Evolutionary conservation across 2,329 filamentous ascomycete genomes (phyloP).

Genomic region (Colletotrichum echinochloae): DNA sequence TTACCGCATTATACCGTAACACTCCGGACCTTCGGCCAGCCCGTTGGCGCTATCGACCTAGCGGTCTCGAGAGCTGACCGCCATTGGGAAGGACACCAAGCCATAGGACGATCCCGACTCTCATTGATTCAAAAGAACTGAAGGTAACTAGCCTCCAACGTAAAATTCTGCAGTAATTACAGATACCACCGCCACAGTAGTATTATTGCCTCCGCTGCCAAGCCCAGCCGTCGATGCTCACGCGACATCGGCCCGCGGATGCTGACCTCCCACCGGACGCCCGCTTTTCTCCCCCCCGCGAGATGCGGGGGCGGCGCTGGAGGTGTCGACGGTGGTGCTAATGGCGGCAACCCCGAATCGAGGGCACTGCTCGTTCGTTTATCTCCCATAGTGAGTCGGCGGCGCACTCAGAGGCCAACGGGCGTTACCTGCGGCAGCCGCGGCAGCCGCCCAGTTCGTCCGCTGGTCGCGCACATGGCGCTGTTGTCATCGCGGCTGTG

Average conservation of each 20-base stretch:
- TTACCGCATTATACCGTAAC: not conserved
- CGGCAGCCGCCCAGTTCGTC: not conserved
- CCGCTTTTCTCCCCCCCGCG: not conserved
- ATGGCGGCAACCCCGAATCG: not conserved
- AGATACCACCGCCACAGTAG: not conserved
- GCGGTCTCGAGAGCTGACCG: not conserved
- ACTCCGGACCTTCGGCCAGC: not conserved
- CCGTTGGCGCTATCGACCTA: not conserved
- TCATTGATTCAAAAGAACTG: too few relatives aligned
- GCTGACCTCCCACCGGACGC: not conserved
- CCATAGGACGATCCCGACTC: not conserved
- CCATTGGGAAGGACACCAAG: not conserved
- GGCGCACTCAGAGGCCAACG: not conserved
- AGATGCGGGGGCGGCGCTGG: not conserved
- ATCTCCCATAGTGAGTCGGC: not conserved
- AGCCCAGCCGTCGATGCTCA: not conserved
- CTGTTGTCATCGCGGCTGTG: too few relatives aligned
- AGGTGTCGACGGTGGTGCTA: not conserved
- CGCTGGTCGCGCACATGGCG: not conserved
- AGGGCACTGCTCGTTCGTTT: not conserved
- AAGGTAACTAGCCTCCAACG: not conserved
- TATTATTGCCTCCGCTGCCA: not conserved
- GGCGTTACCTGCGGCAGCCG: not conserved
- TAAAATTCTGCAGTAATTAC: not conserved
- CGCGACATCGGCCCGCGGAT: not conserved